Base-by-base conservation (phyloP, 2,329 filamentous ascomycete genomes). In the Thermomyces lanuginosus region DNA sequence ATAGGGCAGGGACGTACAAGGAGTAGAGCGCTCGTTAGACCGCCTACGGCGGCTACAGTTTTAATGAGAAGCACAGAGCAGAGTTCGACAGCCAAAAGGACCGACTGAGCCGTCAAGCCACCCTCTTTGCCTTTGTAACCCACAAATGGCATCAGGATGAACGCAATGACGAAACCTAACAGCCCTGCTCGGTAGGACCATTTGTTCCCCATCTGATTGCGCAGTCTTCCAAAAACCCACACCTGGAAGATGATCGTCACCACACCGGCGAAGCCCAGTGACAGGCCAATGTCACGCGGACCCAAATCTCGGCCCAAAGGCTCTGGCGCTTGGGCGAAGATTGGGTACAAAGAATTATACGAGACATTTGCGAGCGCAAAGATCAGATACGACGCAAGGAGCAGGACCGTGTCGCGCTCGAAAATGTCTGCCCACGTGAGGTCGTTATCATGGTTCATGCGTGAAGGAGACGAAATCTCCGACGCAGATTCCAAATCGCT, bases 301-400 rank as follows among this genome's bases (percentile, higher is more conserved):
- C 66, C 66, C 3, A 95, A 61, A 1, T 65, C 63, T 21, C 89
- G 76, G 10, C 89, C 89, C 0, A 74, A 75, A 0, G 89, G 89
- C 0, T 72, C 63, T 1, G 66, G 53, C 0, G 77, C 72, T 29
- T 84, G 74, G 1, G 76, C 80, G 42, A 95, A 98, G 28, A 95
- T 86, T 1, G 89, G 89, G 43, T 91, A 98, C 0, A 98, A 61
- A 10, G 81, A 86, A 53, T 92, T 93, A 64, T 84, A 98, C 3
- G 82, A 83, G 38, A 93, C 82, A 50, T 95, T 95, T 34, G 79
- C 75, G 4, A 98, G 64, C 44, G 93, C 84, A 46, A 95, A 98
- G 26, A 95, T 76, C 22, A 93, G 69, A 45, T 92, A 95, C 0
- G 84, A 91, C 27, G 70, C 49, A 4, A 98, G 66, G 0, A 98